Evolutionary conservation across 345 rosid species (phyloP), one percentile per base, ranked within the genome.

Genomic region (Corchorus olitorius): DNA sequence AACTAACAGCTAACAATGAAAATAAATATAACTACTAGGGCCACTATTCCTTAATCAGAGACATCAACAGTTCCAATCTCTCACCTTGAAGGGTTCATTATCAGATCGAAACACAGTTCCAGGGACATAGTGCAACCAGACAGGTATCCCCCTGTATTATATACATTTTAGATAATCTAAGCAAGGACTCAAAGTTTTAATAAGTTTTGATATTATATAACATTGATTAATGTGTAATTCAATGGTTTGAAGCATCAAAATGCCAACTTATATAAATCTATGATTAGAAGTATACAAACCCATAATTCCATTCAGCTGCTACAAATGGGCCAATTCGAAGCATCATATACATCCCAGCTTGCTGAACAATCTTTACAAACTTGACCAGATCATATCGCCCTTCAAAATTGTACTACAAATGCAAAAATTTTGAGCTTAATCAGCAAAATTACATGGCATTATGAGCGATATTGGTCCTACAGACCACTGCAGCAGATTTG

Each of bases 271-370:
- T n/a, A 19, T 58, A 48, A 80, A 46, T 37, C 54, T 50, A 58
- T 10, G 7, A 70, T 8, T 49, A 67, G 71, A 45, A 19, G 55
- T 52, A 16, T 60, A 49, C 72, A 59, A 84, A 96, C 99, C 99
- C 98, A 68, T 75, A 96, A 80, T 89, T 88, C 96, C 97, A 96
- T 78, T 96, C 98, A 17, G 99, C 99, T 0, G 94, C 98, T 77
- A 93, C 87, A 76, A 89, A 93, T 48, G 99, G 99, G 19, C 99
- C 99, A 19, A 96, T 96, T n/a, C 98, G 87, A 58, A 96, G 94
- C 78, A 93, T 92, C 88, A 93, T 85, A 72, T 91, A 89, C 98
- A 96, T 86, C 63, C 93, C 92, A 37, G 97, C 97, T 76, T 89
- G 83, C 76, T 96, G 99, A 76, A 96, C 90, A 73, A 69, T 88